Conservation (phyloP, 2,329 filamentous ascomycete genomes). For the Sarocladiaceae sp. region DNA sequence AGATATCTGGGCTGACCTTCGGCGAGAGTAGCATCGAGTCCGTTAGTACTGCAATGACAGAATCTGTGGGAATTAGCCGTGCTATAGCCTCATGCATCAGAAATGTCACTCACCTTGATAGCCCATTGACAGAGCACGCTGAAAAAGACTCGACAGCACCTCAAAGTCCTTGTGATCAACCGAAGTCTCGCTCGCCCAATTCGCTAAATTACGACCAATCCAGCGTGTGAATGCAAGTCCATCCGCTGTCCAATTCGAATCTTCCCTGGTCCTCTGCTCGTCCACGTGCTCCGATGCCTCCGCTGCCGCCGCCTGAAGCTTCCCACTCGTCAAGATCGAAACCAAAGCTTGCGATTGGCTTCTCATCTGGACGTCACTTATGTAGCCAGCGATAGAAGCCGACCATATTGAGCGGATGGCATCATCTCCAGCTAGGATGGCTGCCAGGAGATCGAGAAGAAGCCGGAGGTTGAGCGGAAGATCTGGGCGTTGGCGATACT, state of each 20-base stretch:
- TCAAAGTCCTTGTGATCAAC: constrained; percentile 25
- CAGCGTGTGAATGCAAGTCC: constrained; percentile 64
- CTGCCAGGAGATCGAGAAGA: constrained; percentile 39
- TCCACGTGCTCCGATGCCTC: constrained; percentile 41
- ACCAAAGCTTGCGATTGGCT: constrained; percentile 32
- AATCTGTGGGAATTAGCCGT: constrained; percentile 30
- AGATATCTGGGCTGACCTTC: constrained; percentile 17
- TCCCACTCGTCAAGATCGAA: constrained; percentile 43
- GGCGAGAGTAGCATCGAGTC: constrained; percentile 32
- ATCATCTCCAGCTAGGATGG: constrained; percentile 33
- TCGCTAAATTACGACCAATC: constrained; percentile 62
- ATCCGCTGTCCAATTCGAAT: constrained; percentile 57
- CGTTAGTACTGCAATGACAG: constrained; percentile 31
- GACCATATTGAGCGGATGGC: constrained; percentile 35
- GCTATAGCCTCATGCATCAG: not conserved
- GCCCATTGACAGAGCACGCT: constrained; percentile 64
- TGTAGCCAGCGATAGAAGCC: constrained; percentile 20
- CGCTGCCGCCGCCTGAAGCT: constrained; percentile 45
- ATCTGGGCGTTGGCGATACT: constrained; percentile 34
- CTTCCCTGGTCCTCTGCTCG: not conserved
- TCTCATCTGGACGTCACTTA: constrained; percentile 22
- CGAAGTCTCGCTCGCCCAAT: constrained; percentile 31
- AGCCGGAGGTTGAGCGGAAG: constrained; percentile 38
- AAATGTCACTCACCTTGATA: constrained; percentile 55
- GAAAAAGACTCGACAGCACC: constrained; percentile 41